Evolutionary conservation across 2,329 filamentous ascomycete species (phyloP), one percentile per base, ranked within the genome.

Genomic region (Hymenoscyphus linearis): DNA sequence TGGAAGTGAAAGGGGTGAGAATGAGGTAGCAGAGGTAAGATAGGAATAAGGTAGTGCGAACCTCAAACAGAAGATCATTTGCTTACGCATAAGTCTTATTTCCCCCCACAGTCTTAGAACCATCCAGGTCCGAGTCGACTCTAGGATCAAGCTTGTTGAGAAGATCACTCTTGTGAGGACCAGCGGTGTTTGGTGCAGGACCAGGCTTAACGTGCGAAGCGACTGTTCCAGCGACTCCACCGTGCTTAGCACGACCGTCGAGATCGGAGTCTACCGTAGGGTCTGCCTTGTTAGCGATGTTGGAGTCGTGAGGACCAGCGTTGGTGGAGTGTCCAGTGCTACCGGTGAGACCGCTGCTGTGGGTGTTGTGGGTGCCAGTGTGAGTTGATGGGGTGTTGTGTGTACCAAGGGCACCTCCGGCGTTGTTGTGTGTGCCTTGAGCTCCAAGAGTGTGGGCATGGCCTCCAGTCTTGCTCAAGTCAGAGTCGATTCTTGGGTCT

Each of bases 111-210:
- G 83, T 85, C 74, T 78, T 79, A 70, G 76, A 79, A 54, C 80
- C 79, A 70, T 85, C 82, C 2, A 80, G 77, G 66, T 85, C 76
- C 12, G 78, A 80, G 72, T 85, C 83, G 54, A 85, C 80, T 16
- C 68, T 57, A 3, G 60, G 60, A 13, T 66, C 66, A 25, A 76
- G 40, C 75, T 84, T 84, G 77, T 85, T 85, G 66, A 79, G 3
- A 40, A 79, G 61, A 67, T 84, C 79, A 36, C 72, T 77, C 73
- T 79, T 79, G 75, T 85, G 83, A 12, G 79, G 80, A 18, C 80
- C 78, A 34, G 78, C 79, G 0, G 78, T 82, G 70, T 78, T 74
- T 60, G 77, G 69, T 1, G 79, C 77, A 25, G 66, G 67, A 27
- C 75, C 67, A 16, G 65, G 63, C 4, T 71, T 72, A 6, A 68